Conservation (phyloP, 176 grass and related monocot species). For the Hordeum marinum region DNA sequence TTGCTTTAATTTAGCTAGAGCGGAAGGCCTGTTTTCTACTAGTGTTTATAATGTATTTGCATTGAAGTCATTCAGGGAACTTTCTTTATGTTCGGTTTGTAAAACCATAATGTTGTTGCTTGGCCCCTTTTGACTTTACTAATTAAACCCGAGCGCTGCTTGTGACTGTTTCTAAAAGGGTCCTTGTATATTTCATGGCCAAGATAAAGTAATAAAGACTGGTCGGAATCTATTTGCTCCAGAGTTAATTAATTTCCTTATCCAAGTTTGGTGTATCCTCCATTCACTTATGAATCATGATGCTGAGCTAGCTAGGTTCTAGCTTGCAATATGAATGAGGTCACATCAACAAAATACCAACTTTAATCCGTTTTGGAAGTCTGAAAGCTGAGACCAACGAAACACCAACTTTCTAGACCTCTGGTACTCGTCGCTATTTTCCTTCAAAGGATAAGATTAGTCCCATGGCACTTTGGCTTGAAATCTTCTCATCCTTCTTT, state of each 20-base stretch:
- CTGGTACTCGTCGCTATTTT: neutral
- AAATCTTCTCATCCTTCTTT: neutral
- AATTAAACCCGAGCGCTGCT: too few relatives aligned
- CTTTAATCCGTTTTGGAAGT: neutral
- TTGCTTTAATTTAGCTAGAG: too few relatives aligned
- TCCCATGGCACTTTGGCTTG: neutral
- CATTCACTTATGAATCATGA: constrained; percentile 14
- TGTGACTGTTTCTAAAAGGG: too few relatives aligned
- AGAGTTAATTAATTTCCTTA: constrained; percentile 28
- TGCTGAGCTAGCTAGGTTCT: constrained; percentile 25
- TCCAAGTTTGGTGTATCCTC: constrained; percentile 35
- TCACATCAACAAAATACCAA: constrained; percentile 23
- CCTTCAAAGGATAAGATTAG: neutral
- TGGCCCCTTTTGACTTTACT: too few relatives aligned
- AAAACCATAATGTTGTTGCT: too few relatives aligned
- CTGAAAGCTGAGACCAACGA: neutral
- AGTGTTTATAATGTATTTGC: too few relatives aligned
- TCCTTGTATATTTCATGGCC: constrained; percentile 1
- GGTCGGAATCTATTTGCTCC: constrained; percentile 6
- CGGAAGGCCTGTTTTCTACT: too few relatives aligned
- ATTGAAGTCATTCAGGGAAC: too few relatives aligned
- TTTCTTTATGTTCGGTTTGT: too few relatives aligned
- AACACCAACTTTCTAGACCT: constrained; percentile 7
- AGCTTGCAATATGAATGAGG: constrained; percentile 8
- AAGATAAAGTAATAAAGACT: constrained; percentile 22